Evolutionary conservation across 495 filamentous ascomycete genomes (phyloP).

Genomic region (Parathielavia appendiculata): DNA sequence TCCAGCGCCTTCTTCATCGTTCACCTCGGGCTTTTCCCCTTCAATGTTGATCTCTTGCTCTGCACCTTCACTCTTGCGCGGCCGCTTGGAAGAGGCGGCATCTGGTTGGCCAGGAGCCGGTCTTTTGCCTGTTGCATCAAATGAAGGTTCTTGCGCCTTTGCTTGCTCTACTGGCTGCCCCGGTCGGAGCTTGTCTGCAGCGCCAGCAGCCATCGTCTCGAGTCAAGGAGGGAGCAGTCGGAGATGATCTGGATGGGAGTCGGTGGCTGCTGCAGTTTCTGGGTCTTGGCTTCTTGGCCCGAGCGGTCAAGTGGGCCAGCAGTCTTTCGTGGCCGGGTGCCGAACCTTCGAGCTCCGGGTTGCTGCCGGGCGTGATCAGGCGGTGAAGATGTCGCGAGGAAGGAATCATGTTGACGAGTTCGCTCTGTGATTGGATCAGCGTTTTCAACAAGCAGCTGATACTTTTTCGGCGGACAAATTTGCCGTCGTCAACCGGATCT

Average conservation of each 20-base stretch:
- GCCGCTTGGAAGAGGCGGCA: too few species aligned
- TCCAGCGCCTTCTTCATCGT: too few species aligned
- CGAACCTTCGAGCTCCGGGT: background rate
- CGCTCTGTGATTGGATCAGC: conserved; percentile 15
- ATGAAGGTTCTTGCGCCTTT: too few species aligned
- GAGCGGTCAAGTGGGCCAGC: conserved; percentile 4
- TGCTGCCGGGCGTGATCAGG: conserved; percentile 10
- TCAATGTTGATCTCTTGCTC: too few species aligned
- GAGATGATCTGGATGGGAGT: background rate
- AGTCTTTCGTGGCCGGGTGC: background rate
- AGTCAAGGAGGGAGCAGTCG: conserved; percentile 1
- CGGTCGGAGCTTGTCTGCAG: conserved; percentile 24
- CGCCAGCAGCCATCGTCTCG: conserved; percentile 18
- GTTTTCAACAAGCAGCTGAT: background rate
- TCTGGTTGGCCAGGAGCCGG: too few species aligned
- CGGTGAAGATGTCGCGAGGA: conserved; percentile 25
- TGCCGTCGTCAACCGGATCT: too few species aligned
- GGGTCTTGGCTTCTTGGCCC: background rate
- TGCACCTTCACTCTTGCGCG: too few species aligned
- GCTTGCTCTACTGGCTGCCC: too few species aligned
- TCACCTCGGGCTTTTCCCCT: too few species aligned
- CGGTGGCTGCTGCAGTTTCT: background rate
- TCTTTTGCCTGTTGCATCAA: too few species aligned
- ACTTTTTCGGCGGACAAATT: background rate
- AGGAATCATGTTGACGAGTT: conserved; percentile 8